Evolutionary conservation across 2,329 filamentous ascomycete species (phyloP).

Genomic region (Xylariaceae sp.): DNA sequence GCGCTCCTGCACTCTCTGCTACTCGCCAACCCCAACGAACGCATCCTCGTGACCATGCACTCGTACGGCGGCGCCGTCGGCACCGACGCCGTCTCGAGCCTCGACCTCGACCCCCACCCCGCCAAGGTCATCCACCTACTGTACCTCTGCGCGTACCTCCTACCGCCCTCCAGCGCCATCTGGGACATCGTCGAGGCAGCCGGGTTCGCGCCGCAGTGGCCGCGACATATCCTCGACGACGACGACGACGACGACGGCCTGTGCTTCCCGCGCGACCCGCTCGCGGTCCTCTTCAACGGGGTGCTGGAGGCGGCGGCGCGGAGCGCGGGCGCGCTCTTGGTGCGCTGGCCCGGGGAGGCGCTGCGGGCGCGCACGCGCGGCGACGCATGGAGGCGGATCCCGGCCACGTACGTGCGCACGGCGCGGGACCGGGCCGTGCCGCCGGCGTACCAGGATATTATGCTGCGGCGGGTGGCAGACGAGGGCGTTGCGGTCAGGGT

Average conservation of each 20-base stretch:
- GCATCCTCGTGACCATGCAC: conserved; percentile 3
- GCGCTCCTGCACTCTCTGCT: neutral
- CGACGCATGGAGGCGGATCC: neutral
- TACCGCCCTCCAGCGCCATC: neutral
- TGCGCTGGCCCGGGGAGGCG: too few species aligned
- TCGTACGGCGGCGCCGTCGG: conserved; percentile 5
- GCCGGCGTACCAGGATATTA: neutral
- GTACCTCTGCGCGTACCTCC: conserved; percentile 9
- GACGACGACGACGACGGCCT: too few species aligned
- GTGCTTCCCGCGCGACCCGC: too few species aligned
- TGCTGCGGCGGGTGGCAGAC: conserved; percentile 4
- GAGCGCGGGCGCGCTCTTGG: too few species aligned
- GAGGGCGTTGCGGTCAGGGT: too few species aligned
- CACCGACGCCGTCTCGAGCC: too few species aligned
- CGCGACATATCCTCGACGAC: too few species aligned
- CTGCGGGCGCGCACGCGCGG: too few species aligned
- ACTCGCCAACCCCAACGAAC: neutral
- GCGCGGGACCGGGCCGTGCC: neutral
- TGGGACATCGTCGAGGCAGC: neutral
- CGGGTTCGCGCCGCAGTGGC: too few species aligned
- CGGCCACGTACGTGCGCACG: neutral
- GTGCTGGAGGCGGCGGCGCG: too few species aligned
- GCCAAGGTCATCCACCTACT: neutral
- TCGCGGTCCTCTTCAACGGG: too few species aligned
- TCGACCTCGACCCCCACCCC: too few species aligned